phyloP scores from a whole-genome alignment of 208 protist genomes.

The Histomonas meleagridis region DNA sequence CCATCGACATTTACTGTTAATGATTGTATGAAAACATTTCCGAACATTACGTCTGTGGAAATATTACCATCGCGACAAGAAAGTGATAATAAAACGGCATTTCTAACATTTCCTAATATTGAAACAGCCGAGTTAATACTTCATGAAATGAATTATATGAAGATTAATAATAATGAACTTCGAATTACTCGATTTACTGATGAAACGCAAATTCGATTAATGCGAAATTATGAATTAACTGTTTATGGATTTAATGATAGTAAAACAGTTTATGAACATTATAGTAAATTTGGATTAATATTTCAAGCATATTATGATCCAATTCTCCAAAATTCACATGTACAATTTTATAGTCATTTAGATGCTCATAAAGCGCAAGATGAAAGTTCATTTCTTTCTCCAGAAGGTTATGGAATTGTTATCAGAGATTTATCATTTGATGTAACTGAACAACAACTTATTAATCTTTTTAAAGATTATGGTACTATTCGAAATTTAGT shows the following conservation, averaged over 20 bases:
- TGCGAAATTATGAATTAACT: neutral
- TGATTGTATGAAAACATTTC: neutral
- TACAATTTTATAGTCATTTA: neutral
- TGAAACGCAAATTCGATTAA: neutral
- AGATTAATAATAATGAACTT: neutral
- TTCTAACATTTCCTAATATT: neutral
- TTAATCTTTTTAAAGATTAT: neutral
- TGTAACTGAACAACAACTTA: neutral
- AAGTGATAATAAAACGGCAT: neutral
- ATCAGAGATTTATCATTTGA: neutral
- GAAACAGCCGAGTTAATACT: neutral
- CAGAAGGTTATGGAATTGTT: neutral
- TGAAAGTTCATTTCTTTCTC: neutral
- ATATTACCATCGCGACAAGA: neutral
- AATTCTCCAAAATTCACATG: neutral
- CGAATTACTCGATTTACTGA: neutral
- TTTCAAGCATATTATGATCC: neutral
- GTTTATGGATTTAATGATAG: neutral
- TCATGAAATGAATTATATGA: neutral
- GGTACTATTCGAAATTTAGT: neutral
- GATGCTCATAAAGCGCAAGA: neutral
- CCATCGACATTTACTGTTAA: neutral
- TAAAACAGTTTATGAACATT: neutral
- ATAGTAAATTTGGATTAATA: neutral
- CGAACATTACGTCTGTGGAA: neutral